Evolutionary conservation across 768 basidiomycete species (phyloP), one percentile per base, ranked within the genome.

Genomic region (Serendipita vermifera): DNA sequence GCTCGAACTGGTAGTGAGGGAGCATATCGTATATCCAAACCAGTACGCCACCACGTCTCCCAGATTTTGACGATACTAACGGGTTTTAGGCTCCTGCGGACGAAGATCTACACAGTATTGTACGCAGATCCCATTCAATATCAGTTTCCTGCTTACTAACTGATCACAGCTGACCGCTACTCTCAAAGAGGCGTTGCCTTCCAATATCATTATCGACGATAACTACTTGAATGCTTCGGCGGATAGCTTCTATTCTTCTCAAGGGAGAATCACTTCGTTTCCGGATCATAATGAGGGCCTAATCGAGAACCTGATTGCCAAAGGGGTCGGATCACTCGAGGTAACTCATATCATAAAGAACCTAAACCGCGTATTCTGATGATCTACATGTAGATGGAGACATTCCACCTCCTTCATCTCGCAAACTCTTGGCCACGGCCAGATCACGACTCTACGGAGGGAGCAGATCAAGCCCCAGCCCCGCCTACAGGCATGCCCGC

Each of bases 181-280:
- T 62, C 58, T 53, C 43, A 33, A 40, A 54, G 36, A 46, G 68
- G 38, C 70, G 67, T 46, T 69, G 76, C 20, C 65, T 81, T 26
- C 65, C 71, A 38, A 68, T 63, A 43, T 72, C 72, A 29, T 77
- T 1, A 58, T 67, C 57, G 62, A 80, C 13, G 54, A 62, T 35
- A 59, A 73, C 55, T 62, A 72, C 20, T 71, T 82, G 31, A 89
- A 88, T 62, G 87, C 86, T n/a, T 85, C 84, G 53, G 80, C 86
- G 36, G 87, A 90, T 67, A 87, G 85, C 65, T 88, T 88, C 70
- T 89, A 89, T 70, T 87, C 86, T 48, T 87, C 86, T 11, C 87
- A 89, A 70, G 87, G 87, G 40, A 76, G 87, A 60, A 80, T 81
- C 62, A 88, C 86, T 2, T 83, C 84, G 3, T 89, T 89, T 64